phyloP scores from a whole-genome alignment of 345 rosid species.

The Eucalyptus regnans region DNA sequence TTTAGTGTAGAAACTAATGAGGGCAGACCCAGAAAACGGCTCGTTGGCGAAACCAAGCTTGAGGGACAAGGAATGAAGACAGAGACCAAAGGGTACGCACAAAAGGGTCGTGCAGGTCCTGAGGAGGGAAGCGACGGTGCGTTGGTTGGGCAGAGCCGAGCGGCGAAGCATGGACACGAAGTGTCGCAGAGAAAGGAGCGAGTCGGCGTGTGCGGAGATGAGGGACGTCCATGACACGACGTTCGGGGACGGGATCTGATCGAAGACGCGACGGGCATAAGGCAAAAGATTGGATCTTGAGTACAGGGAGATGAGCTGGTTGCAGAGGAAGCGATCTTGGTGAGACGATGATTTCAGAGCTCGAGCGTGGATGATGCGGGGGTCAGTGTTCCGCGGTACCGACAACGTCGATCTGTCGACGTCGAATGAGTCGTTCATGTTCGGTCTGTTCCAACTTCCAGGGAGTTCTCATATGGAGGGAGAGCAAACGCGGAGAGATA shows the following conservation, averaged over 20 bases:
- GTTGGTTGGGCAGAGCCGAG: slow-evolving; percentile 23
- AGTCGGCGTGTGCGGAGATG: slow-evolving; percentile 21
- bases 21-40: slow-evolving; percentile 24
- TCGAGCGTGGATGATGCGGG: slow-evolving; percentile 24
- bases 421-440: background rate
- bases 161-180: slow-evolving; percentile 40
- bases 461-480: background rate
- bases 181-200: slow-evolving; percentile 11
- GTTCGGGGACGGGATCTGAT: slow-evolving; percentile 27
- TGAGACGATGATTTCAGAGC: slow-evolving; percentile 9
- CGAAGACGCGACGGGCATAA: slow-evolving; percentile 15
- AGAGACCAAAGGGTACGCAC: slow-evolving; percentile 15
- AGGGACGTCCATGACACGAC: slow-evolving; percentile 42
- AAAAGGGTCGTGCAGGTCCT: slow-evolving; percentile 24
- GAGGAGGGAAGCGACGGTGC: slow-evolving; percentile 30
- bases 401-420: background rate
- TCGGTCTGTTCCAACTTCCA: background rate
- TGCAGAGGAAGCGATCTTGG: slow-evolving; percentile 5
- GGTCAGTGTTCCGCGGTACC: slow-evolving; percentile 7
- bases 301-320: slow-evolving; percentile 27
- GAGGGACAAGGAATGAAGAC: slow-evolving; percentile 24
- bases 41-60: slow-evolving; percentile 16
- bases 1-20: slow-evolving; percentile 12
- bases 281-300: slow-evolving; percentile 12
- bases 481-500: background rate